Evolutionary conservation across 2,329 filamentous ascomycete genomes (phyloP).

Genomic region (Ceratocystis cacaofunesta): DNA sequence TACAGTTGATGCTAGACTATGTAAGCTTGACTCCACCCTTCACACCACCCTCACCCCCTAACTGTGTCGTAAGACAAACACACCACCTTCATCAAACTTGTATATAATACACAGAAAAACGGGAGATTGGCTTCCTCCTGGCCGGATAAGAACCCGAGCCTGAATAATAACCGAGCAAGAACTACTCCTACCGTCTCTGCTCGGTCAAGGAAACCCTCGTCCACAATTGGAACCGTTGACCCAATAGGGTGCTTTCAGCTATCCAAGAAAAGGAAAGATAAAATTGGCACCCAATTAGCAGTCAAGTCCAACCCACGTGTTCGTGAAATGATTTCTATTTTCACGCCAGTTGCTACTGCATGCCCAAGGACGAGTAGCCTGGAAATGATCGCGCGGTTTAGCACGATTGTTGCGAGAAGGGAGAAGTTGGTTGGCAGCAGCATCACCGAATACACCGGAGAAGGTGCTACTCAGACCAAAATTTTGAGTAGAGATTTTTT

Average conservation of each 20-base stretch:
- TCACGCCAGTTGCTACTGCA: constrained; percentile 16
- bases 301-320: constrained; percentile 17
- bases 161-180: background rate
- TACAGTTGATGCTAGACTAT: constrained; percentile 26
- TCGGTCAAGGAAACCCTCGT: constrained; percentile 11
- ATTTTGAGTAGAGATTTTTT: background rate
- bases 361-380: constrained; percentile 10
- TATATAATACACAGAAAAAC: constrained; percentile 1
- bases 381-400: constrained; percentile 11
- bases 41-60: background rate
- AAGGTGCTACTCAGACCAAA: constrained; percentile 1
- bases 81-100: background rate
- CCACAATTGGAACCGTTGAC: constrained; percentile 16
- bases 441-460: constrained; percentile 7
- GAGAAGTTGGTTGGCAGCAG: constrained; percentile 4
- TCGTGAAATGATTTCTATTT: constrained; percentile 14
- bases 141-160: constrained; percentile 22
- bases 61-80: background rate
- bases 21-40: background rate
- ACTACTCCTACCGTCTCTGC: background rate
- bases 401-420: constrained; percentile 1
- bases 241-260: constrained; percentile 19
- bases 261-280: constrained; percentile 27
- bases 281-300: constrained; percentile 9
- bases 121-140: constrained; percentile 37